Evolutionary conservation across 768 basidiomycete species (phyloP), one percentile per base, ranked within the genome.

Genomic region (Clavulina sp.): DNA sequence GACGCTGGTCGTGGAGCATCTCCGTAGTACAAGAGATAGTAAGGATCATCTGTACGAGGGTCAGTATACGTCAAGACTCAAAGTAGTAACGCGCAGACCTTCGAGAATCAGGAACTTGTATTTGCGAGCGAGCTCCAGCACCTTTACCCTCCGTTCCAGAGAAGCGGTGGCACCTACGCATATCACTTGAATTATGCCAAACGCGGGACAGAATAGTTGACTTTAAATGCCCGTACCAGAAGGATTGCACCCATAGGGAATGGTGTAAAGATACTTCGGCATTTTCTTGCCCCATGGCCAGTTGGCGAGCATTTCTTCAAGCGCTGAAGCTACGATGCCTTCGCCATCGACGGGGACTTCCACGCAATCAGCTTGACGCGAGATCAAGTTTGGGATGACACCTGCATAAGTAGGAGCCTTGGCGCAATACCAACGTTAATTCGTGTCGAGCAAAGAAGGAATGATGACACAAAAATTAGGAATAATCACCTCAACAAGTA

Each of bases 91-190:
- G 6, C 57, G n/a, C 69, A 19, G 48, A 78, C 87, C 87, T 74
- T 93, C 89, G 46, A 93, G 67, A 60, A 95, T 83, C 50, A 93
- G 63, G 57, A 93, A 75, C 59, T 83, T 72, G 62, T 87, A 73
- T 59, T 83, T 72, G 52, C 73, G 71, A 13, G 82, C 79, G 16
- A 93, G 70, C 54, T 71, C 66, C 24, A 93, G 72, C 4, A 87
- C 76, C 62, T 80, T 77, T 63, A 76, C 69, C 33, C 81, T 74
- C 48, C 89, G 74, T 51, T 78, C 74, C 36, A 75, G 64, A 2
- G 82, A 72, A 4, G 81, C 75, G 3, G 87, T 88, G 62, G 75
- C 76, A 1, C 89, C 89, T 5, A 81, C 84, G 2, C 87, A 89
- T 63, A 92, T 92, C 57, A 80, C 81, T 31, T 88, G 89, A 59